These are phyloP conservation scores for Globisporangium nodosum DNA, from an alignment of 352 stramenopile species.

Conservation along the genomic window DNA sequence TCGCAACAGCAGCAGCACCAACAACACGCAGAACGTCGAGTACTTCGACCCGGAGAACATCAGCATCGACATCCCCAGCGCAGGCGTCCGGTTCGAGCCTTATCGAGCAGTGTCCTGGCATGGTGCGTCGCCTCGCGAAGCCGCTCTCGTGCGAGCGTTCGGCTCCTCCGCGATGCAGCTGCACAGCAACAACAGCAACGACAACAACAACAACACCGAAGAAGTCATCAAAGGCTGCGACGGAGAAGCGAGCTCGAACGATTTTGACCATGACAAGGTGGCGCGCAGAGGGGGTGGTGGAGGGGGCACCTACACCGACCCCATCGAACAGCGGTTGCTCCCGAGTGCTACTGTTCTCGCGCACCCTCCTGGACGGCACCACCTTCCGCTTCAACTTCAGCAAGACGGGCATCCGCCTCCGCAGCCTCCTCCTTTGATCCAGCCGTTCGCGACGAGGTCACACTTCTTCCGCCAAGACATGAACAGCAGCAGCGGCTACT, in stretches of 20 bases:
- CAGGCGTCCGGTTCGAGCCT: not conserved
- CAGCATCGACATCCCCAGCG: not conserved
- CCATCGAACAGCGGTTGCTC: not conserved
- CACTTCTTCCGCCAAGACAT: conserved; percentile 2
- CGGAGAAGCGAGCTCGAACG: not conserved
- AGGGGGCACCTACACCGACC: not conserved
- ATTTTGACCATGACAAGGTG: not conserved
- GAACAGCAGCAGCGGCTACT: conserved; percentile 1
- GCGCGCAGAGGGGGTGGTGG: not conserved
- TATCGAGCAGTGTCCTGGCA: not conserved
- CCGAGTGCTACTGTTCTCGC: not conserved
- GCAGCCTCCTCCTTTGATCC: not conserved
- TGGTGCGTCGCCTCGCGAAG: conserved; percentile 62
- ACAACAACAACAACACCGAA: not conserved
- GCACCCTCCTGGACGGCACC: not conserved
- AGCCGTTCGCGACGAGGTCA: not conserved
- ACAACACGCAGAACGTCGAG: not conserved
- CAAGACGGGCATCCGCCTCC: not conserved
- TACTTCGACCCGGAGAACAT: not conserved
- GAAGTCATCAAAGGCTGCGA: not conserved
- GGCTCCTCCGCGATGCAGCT: conserved; percentile 52
- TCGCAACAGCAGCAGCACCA: not conserved
- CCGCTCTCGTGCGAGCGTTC: conserved; percentile 69
- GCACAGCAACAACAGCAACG: conserved; percentile 7
- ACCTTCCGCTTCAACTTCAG: not conserved